These are phyloP conservation scores for Penicillium sp. DNA, from an alignment of 2,329 filamentous ascomycete genomes.

Conservation along the genomic window DNA sequence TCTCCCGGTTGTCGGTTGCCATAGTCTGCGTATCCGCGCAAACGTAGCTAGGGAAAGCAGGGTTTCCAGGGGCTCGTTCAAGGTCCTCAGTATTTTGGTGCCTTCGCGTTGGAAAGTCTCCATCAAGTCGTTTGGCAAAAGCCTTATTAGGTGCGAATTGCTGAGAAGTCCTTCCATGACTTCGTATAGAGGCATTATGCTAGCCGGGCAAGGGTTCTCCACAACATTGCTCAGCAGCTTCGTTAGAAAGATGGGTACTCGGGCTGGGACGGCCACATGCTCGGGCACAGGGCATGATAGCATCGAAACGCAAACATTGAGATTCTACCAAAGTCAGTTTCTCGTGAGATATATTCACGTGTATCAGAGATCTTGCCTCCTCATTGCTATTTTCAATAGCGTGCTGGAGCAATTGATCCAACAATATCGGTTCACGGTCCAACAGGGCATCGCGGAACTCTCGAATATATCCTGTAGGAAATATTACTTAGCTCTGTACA, in stretches of 20 bases:
- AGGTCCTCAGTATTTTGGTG: conserved; percentile 35
- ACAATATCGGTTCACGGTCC: conserved; percentile 26
- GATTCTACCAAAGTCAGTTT: conserved; percentile 22
- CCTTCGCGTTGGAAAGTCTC: conserved; percentile 33
- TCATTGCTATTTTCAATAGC: conserved; percentile 23
- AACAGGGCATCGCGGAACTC: conserved; percentile 32
- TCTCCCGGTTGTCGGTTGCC: conserved; percentile 12
- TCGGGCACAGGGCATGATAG: conserved; percentile 32
- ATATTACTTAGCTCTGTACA: conserved; percentile 4
- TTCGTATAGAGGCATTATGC: conserved; percentile 30
- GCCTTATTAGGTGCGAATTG: conserved; percentile 24
- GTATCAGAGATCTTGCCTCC: conserved; percentile 24
- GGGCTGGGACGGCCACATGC: conserved; percentile 27
- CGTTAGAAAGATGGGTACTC: conserved; percentile 30
- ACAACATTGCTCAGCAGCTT: conserved; percentile 27
- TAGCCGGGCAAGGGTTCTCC: conserved; percentile 28
- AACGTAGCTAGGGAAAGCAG: conserved; percentile 41
- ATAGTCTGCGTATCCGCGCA: conserved; percentile 28
- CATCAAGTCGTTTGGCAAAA: conserved; percentile 32
- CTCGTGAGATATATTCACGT: background rate
- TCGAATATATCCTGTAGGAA: conserved; percentile 23
- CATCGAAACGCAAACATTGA: conserved; percentile 28
- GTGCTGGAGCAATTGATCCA: conserved; percentile 34
- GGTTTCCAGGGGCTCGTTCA: conserved; percentile 38
- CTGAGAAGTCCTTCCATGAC: conserved; percentile 29